Evolutionary conservation across 2,329 filamentous ascomycete species (phyloP).

Genomic region (Orbilia blumenaviensis): DNA sequence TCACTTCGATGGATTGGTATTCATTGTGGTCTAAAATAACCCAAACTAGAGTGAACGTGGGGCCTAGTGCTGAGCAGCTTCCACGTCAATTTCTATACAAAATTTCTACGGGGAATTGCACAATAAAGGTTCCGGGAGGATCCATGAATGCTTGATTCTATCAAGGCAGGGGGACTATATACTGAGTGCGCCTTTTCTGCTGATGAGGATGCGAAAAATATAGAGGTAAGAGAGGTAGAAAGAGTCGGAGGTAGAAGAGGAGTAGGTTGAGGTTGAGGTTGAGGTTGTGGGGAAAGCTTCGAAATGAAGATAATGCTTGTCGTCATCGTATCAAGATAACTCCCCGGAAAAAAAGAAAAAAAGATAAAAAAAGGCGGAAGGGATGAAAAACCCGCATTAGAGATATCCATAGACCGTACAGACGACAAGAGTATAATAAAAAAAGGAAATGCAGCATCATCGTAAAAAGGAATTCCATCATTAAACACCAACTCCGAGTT

Average conservation of each 20-base stretch:
- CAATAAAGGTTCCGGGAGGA: conserved; percentile 36
- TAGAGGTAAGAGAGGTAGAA: conserved; percentile 6
- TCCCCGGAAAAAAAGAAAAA: conserved; percentile 54
- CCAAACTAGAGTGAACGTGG: neutral
- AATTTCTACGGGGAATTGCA: neutral
- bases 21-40: neutral
- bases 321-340: conserved; percentile 47
- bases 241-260: neutral
- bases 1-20: no score
- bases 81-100: neutral
- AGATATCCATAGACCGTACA: conserved; percentile 54
- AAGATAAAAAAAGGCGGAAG: conserved; percentile 52
- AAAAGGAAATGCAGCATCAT: conserved; percentile 36
- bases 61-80: neutral
- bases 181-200: conserved; percentile 52
- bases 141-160: conserved; percentile 54
- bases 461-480: conserved; percentile 36
- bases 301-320: conserved; percentile 32
- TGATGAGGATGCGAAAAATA: conserved; percentile 52
- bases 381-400: conserved; percentile 50
- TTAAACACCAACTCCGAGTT: conserved; percentile 55
- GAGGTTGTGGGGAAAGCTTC: conserved; percentile 15
- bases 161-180: conserved; percentile 49
- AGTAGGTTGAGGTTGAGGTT: neutral
- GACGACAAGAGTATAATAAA: conserved; percentile 42